Conservation (phyloP, 1,284 basidiomycete species). For the Thecaphora frezii region DNA sequence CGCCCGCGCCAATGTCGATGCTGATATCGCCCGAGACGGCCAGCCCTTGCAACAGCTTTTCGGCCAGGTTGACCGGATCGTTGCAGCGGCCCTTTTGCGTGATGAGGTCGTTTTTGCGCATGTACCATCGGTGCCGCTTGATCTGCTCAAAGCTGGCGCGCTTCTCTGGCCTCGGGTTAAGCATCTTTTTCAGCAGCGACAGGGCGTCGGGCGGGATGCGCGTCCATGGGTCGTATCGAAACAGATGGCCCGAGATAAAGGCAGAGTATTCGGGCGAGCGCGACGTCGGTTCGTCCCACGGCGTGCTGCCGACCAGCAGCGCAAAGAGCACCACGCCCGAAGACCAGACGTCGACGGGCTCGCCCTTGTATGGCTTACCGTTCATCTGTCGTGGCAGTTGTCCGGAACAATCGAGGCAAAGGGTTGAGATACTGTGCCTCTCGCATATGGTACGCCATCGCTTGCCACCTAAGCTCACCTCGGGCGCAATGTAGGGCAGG, state of each 20-base stretch:
- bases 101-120: constrained; percentile 47
- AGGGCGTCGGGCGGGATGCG: constrained; percentile 68
- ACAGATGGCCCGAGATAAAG: constrained; percentile 74
- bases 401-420: no score
- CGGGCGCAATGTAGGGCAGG: constrained; percentile 90
- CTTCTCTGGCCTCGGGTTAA: constrained; percentile 45
- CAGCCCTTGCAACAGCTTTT: constrained; percentile 54
- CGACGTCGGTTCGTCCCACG: constrained; percentile 91
- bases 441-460: no score
- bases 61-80: constrained; percentile 55
- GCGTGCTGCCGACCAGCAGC: constrained; percentile 88
- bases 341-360: constrained; percentile 91
- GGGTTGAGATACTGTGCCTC: no score
- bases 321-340: constrained; percentile 95
- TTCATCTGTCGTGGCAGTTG: constrained; percentile 48
- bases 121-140: constrained; percentile 56
- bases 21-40: constrained; percentile 55
- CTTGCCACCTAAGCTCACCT: no score
- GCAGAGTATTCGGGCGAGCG: constrained; percentile 76
- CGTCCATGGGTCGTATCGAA: constrained; percentile 77
- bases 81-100: constrained; percentile 48
- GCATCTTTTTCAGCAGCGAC: constrained; percentile 50
- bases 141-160: constrained; percentile 48
- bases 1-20: constrained; percentile 13
- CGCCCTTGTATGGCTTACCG: constrained; percentile 73